Evolutionary conservation across 139 green algal genomes (phyloP).

Genomic region (Volvox reticuliferus): DNA sequence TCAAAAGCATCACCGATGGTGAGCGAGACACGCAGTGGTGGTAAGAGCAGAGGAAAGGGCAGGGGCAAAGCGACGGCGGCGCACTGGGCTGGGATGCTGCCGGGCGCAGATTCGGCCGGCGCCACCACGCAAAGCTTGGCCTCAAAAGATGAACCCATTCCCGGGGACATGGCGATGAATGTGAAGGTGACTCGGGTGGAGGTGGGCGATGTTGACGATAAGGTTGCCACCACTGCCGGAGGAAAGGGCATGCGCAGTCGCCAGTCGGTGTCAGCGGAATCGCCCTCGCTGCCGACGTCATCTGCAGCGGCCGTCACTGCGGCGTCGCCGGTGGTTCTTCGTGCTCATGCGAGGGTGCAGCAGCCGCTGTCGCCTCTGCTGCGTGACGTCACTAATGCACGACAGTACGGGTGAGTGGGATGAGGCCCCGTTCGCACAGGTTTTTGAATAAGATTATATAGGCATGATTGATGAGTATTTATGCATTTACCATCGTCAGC

Average conservation of each 20-base stretch:
- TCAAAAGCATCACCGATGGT: neutral
- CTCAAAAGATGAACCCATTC: too few species aligned
- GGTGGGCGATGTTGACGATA: neutral
- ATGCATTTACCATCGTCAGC: too few species aligned
- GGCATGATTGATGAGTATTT: too few species aligned
- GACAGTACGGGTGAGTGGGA: constrained; percentile 1
- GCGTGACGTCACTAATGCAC: constrained; percentile 31
- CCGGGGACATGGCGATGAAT: neutral
- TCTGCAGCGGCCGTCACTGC: neutral
- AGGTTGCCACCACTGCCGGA: neutral
- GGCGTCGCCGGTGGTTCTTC: constrained; percentile 16
- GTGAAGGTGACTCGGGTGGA: neutral
- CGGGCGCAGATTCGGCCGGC: neutral
- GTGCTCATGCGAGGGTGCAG: constrained; percentile 32
- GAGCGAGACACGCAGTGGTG: neutral
- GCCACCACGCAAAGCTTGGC: too few species aligned
- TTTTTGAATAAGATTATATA: too few species aligned
- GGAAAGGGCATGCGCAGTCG: neutral
- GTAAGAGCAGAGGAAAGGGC: neutral
- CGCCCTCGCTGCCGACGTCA: constrained; percentile 1
- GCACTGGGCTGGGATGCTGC: neutral
- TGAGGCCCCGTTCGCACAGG: too few species aligned
- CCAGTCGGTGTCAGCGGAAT: neutral
- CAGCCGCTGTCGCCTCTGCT: constrained; percentile 47
- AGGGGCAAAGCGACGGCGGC: neutral